Base-by-base conservation (phyloP, 2,329 filamentous ascomycete species). In the Volutella citrinella region DNA sequence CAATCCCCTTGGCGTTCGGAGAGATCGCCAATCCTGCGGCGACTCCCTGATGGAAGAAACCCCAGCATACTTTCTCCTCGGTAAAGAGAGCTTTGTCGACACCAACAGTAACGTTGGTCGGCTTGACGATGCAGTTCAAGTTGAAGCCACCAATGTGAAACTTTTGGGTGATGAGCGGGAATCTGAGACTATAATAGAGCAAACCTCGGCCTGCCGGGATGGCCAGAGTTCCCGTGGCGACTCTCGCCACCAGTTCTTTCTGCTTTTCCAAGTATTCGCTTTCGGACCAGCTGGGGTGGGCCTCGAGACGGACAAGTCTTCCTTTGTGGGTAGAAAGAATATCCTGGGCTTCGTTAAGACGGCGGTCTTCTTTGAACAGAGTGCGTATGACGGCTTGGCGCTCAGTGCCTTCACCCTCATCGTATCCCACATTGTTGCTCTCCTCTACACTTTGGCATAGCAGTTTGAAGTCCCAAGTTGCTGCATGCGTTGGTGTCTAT, bases 51-150 rank as follows among this genome's bases (percentile, higher is more conserved):
- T 98, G 93, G 63, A 98, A 98, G 63, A 96, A 98, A 1, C 91
- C 90, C 93, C 93, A 98, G 55, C 88, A 91, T 24, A 95, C 88
- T 61, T 95, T 97, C 52, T 98, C 93, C 63, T 98, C 93, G 0
- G 87, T 91, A 53, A 95, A 95, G 4, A 84, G 71, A 6, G 76
- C 73, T 52, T 91, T 88, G 55, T 98, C 93, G 7, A 93, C 89
- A n/a, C 87, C 90, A 19, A 98, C 85, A 3, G 87, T 94, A 21
- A 89, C 89, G 45, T 94, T 93, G 42, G 85, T 82, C 4, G 94
- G 93, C 55, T 89, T 93, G 69, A 98, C 90, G 8, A 93, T 72
- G 54, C 90, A 96, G 33, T 87, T 88, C 21, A 95, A 74, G 45
- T 90, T 95, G 65, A 98, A 98, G 1, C 90, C 91, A 30, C 85